Evolutionary conservation across 768 basidiomycete genomes (phyloP).

Genomic region (Kwoniella heveanensis): DNA sequence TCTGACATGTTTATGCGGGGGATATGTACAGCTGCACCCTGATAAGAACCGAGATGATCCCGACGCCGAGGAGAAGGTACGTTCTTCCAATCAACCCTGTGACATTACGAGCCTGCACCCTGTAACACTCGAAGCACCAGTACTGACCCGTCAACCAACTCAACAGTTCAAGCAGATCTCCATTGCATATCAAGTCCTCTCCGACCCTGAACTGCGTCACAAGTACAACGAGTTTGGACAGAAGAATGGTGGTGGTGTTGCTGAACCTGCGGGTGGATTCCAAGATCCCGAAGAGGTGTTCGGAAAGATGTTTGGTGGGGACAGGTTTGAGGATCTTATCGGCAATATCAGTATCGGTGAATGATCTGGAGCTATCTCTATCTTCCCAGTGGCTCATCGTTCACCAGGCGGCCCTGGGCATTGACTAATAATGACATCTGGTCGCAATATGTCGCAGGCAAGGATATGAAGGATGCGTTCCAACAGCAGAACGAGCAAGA

Average conservation of each 20-base stretch:
- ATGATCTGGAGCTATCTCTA: too few species aligned
- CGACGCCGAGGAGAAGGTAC: conserved; percentile 55
- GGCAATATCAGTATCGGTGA: conserved; percentile 54
- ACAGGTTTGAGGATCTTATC: conserved; percentile 52
- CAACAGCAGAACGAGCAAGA: conserved; percentile 53
- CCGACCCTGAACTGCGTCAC: conserved; percentile 52
- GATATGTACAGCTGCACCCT: conserved; percentile 40
- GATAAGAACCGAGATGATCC: conserved; percentile 53
- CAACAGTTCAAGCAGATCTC: conserved; percentile 56
- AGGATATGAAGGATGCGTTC: conserved; percentile 57
- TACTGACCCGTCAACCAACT: too few species aligned
- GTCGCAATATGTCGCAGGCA: conserved; percentile 20
- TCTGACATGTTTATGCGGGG: too few species aligned
- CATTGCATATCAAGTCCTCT: conserved; percentile 56
- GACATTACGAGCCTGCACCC: too few species aligned
- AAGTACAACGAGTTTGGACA: conserved; percentile 56
- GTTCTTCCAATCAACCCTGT: conserved; percentile 4
- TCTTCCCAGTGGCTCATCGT: not conserved
- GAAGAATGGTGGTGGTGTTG: conserved; percentile 53
- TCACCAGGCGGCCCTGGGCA: not conserved
- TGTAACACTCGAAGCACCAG: too few species aligned
- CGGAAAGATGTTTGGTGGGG: conserved; percentile 56
- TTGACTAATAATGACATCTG: not conserved
- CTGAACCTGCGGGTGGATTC: conserved; percentile 55
- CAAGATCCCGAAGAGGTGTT: conserved; percentile 56